Conservation (phyloP, 164 flowering plant species). For the Nelumbo lutea region DNA sequence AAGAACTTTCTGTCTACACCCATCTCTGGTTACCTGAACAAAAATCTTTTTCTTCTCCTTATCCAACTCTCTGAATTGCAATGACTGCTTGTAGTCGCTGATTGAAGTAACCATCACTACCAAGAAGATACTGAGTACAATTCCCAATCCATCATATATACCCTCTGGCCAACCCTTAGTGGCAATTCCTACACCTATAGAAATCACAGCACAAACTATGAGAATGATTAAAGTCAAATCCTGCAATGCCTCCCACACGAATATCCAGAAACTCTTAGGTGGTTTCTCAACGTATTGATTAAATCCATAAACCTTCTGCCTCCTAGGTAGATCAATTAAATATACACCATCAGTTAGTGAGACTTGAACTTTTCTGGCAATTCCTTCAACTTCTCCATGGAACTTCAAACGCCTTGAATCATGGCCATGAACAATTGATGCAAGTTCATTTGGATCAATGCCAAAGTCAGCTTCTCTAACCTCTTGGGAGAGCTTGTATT, state of each 20-base stretch:
- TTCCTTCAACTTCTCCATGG: constrained; percentile 32
- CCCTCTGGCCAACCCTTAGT: constrained; percentile 2
- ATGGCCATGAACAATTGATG: constrained; percentile 35
- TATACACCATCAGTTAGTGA: constrained; percentile 30
- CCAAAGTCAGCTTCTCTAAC: constrained; percentile 28
- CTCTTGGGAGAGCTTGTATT: constrained; percentile 28
- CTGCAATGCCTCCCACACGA: constrained; percentile 55
- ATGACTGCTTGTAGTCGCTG: constrained; percentile 15
- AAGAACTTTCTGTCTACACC: constrained; percentile 15
- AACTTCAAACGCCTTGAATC: constrained; percentile 23
- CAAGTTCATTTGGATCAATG: constrained; percentile 39
- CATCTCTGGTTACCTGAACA: constrained; percentile 17
- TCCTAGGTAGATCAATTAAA: constrained; percentile 16
- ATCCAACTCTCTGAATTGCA: constrained; percentile 19
- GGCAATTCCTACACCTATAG: constrained; percentile 35
- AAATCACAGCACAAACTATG: constrained; percentile 37
- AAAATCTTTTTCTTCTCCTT: constrained; percentile 16
- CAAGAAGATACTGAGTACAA: constrained; percentile 19
- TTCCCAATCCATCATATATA: constrained; percentile 16
- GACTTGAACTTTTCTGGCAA: constrained; percentile 29
- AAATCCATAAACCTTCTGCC: constrained; percentile 37
- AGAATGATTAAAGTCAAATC: neutral
- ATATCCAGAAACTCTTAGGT: constrained; percentile 34
- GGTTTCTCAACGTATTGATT: constrained; percentile 46
- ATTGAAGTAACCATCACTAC: constrained; percentile 23